Percentiles rank a stretch among this genome's conserved stretches.
Conservation (phyloP, 2,329 filamentous ascomycete species). For the Aureobasidium pullulans region DNA sequence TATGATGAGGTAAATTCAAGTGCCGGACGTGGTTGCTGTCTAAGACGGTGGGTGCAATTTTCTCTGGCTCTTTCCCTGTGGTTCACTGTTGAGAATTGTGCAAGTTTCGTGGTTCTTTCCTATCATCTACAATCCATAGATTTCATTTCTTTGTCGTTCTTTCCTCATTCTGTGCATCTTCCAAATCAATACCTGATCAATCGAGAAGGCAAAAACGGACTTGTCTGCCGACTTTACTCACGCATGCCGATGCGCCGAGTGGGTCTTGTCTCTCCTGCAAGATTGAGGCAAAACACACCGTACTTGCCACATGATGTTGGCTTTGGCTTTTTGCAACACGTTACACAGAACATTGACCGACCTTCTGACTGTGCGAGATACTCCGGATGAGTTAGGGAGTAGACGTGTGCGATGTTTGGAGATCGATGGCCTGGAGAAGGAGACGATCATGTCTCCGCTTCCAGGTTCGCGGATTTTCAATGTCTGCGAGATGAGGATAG, state of each 20-base stretch:
- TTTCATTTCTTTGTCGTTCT: background rate
- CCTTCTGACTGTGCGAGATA: background rate
- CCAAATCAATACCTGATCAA: too few species aligned
- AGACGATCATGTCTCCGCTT: background rate
- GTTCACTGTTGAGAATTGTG: background rate
- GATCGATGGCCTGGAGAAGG: background rate
- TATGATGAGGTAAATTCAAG: background rate
- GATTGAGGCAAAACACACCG: background rate
- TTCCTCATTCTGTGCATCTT: background rate
- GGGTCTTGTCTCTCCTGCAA: background rate
- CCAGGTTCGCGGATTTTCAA: too few species aligned
- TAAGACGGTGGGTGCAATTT: background rate
- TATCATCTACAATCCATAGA: background rate
- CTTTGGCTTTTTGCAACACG: conserved; percentile 4
- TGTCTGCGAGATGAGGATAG: too few species aligned
- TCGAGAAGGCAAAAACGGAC: background rate
- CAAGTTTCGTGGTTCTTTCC: background rate
- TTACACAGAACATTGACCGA: background rate
- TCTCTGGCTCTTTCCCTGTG: background rate
- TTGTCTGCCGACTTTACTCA: background rate
- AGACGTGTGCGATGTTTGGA: background rate
- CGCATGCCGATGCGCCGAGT: background rate
- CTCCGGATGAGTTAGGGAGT: background rate
- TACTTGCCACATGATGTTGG: conserved; percentile 2
- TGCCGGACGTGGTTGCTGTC: background rate